These are phyloP conservation scores for Caulochytrium protostelioides DNA, from an alignment of 371 early-diverging fungal genomes.

Conservation along the genomic window DNA sequence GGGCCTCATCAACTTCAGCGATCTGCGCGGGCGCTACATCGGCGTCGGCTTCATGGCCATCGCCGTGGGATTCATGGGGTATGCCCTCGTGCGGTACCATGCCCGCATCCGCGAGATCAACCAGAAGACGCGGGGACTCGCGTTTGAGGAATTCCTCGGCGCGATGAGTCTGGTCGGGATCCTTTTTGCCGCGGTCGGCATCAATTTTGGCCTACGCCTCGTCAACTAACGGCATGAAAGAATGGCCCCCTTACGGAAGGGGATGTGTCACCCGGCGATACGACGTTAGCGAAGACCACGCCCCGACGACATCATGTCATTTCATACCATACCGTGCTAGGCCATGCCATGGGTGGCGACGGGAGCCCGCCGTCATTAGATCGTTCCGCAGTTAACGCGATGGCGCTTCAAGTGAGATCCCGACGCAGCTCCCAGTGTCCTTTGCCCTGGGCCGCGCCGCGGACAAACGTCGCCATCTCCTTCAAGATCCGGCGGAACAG, in stretches of 20 bases:
- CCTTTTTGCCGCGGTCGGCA: constrained; percentile 20
- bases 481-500: constrained; percentile 1
- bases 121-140: constrained; percentile 5
- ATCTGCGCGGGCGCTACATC: constrained; percentile 44
- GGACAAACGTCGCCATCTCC: background rate
- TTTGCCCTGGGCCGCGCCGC: too few relatives aligned
- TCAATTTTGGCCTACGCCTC: constrained; percentile 20
- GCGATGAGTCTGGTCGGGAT: constrained; percentile 20
- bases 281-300: too few relatives aligned
- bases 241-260: too few relatives aligned
- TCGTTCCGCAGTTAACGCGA: too few relatives aligned
- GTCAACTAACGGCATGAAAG: too few relatives aligned
- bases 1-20: constrained; percentile 66
- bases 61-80: constrained; percentile 57
- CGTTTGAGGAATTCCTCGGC: constrained; percentile 22
- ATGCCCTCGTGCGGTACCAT: constrained; percentile 66
- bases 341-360: too few relatives aligned
- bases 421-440: too few relatives aligned
- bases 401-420: too few relatives aligned
- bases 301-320: too few relatives aligned
- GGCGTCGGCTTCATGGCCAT: constrained; percentile 63
- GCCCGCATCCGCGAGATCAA: constrained; percentile 48
- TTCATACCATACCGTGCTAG: too few relatives aligned
- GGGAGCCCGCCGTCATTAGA: too few relatives aligned
- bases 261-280: too few relatives aligned